A percentile compares a stretch with the other conserved stretches of the same genome.
Conservation (phyloP, 1,284 basidiomycete species). For the Cystobasidium pallidum region DNA sequence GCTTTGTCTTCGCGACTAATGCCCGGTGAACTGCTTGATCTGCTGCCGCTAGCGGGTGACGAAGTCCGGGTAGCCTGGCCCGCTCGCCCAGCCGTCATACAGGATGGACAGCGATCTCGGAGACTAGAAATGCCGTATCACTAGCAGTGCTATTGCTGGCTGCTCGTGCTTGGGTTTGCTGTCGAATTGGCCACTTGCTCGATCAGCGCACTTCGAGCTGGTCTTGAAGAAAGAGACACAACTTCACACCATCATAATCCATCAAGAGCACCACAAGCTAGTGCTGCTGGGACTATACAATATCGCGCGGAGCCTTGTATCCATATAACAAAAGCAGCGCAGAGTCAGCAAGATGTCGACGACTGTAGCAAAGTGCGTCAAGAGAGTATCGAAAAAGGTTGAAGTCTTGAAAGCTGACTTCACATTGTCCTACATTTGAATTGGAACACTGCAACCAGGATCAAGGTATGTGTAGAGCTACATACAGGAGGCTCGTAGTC, state of each 20-base stretch:
- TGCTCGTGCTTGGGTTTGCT: neutral
- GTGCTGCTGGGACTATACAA: neutral
- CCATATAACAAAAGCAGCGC: neutral
- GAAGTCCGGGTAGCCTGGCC: neutral
- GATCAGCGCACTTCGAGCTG: neutral
- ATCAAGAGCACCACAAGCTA: neutral
- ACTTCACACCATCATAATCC: neutral
- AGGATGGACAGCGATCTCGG: neutral
- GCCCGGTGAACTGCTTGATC: neutral
- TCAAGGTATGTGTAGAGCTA: slow-evolving; percentile 27
- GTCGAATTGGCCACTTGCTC: slow-evolving; percentile 3
- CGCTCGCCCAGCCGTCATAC: neutral
- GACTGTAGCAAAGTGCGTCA: slow-evolving; percentile 33
- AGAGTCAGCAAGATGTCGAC: slow-evolving; percentile 33
- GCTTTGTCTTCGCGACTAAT: neutral
- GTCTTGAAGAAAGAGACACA: slow-evolving; percentile 1
- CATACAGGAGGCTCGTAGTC: neutral
- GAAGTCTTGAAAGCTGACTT: slow-evolving; percentile 5
- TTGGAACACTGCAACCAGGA: slow-evolving; percentile 6
- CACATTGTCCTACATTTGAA: neutral
- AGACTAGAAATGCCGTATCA: neutral
- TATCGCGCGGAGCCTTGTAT: neutral
- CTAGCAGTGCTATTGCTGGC: neutral
- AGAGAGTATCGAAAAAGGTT: slow-evolving; percentile 1
- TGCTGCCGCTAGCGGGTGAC: neutral